Base-by-base conservation (phyloP, 345 rosid genomes). In the Microcos paniculata region DNA sequence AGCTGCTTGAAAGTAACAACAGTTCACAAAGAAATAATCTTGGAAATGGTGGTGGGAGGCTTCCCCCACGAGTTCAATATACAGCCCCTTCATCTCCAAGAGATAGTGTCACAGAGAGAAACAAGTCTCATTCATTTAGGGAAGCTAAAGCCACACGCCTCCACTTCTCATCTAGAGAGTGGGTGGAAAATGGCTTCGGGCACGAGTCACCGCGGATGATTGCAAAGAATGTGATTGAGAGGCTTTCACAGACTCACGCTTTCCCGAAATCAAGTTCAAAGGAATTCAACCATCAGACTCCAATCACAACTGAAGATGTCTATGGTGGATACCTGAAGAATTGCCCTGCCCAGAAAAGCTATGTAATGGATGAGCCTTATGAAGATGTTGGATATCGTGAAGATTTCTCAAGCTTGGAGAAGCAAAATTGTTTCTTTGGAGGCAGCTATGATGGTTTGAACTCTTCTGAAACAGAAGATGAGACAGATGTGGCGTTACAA, bases 221-320 rank as follows among this genome's bases (percentile, higher is more conserved):
- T 78, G 99, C 99, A 71, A 94, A 86, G 82, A 89, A 81, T 82
- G 99, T 94, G 75, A 81, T 96, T 58, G 96, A 91, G 84, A 91
- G 93, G 79, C 95, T 94, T 79, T 86, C 96, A 43, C 90, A 88
- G 82, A 81, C 85, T 57, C 83, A 80, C 77, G 84, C 79, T 67
- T 55, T 78, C 62, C 87, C 86, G 8, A 90, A 81, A 76, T 78
- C 90, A 71, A 86, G 83, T 84, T 81, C 82, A 19, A 82, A 84
- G 74, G 87, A 86, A 56, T 78, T 71, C 10, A 80, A 83, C 62
- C 72, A 45, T 26, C 87, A 74, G 75, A 59, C 80, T 75, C 99
- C 99, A 7, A 91, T 92, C 79, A 94, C 98, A 33, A 74, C 89
- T 69, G 94, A 92, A 83, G 97, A 91, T 80, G 79, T 94, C 74